phyloP scores from a whole-genome alignment of 139 green algal genomes.

The Bryopsis sp. region DNA sequence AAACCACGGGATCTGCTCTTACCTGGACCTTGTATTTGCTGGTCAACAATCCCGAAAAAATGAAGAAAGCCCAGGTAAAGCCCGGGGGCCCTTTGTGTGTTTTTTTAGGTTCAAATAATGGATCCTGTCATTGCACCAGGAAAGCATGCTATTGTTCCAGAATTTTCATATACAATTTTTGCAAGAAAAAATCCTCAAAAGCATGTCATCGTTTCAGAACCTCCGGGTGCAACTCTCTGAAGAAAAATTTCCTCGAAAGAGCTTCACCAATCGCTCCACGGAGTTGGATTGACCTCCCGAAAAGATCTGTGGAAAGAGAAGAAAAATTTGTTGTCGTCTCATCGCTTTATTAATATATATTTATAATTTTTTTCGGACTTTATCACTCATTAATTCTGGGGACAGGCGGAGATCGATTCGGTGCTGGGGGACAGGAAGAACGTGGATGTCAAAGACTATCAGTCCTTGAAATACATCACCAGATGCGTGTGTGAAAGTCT shows the following conservation, averaged over 20 bases:
- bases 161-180: no score
- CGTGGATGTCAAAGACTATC: conserved; percentile 60
- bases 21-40: conserved; percentile 97
- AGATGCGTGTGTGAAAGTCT: conserved; percentile 94
- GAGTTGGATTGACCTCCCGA: no score
- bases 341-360: no score
- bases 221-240: no score
- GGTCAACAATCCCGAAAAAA: conserved; percentile 66
- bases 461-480: conserved; percentile 75
- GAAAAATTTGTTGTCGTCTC: no score
- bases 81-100: neutral
- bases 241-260: no score
- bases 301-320: no score
- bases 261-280: no score
- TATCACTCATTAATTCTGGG: neutral
- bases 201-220: no score
- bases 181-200: no score
- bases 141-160: neutral
- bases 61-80: conserved; percentile 62
- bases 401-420: conserved; percentile 78
- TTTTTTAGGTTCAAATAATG: neutral
- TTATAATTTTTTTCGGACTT: no score
- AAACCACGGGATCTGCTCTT: conserved; percentile 94
- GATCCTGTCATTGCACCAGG: neutral
- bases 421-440: conserved; percentile 55